Evolutionary conservation across 768 basidiomycete genomes (phyloP).

Genomic region (Pilatotrama ljubarskyi): DNA sequence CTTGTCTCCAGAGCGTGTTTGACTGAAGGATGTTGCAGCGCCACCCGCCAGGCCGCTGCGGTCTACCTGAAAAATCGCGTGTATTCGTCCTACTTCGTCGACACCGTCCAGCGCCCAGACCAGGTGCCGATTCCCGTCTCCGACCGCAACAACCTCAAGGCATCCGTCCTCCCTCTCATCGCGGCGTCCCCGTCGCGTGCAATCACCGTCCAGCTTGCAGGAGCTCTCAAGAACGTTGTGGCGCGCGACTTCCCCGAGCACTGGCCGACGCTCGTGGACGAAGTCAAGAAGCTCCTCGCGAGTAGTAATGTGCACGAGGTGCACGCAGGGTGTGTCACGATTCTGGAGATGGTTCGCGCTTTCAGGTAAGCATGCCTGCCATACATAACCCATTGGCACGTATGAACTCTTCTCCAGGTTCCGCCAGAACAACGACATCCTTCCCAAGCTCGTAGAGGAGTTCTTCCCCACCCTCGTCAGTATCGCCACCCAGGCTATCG

Average conservation of each 20-base stretch:
- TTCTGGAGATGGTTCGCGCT: constrained; percentile 76
- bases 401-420: constrained; percentile 48
- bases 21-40: constrained; percentile 40
- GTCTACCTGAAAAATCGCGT: constrained; percentile 94
- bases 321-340: constrained; percentile 76
- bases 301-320: constrained; percentile 72
- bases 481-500: constrained; percentile 71
- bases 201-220: constrained; percentile 77
- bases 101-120: constrained; percentile 55
- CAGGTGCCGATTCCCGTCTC: constrained; percentile 59
- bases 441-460: constrained; percentile 57
- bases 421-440: constrained; percentile 60
- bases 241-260: constrained; percentile 75
- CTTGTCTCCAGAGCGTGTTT: constrained; percentile 7
- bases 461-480: constrained; percentile 75
- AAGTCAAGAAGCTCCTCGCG: constrained; percentile 60
- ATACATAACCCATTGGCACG: too few relatives aligned
- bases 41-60: constrained; percentile 81
- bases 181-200: constrained; percentile 62
- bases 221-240: constrained; percentile 70
- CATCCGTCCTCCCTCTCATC: constrained; percentile 67
- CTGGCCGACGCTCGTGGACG: constrained; percentile 72
- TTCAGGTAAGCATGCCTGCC: constrained; percentile 55
- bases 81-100: constrained; percentile 60
- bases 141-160: constrained; percentile 74